A percentile compares a stretch with the other conserved stretches of the same genome.
Conservation (phyloP, 2,329 filamentous ascomycete species). For the Dactylellina haptotyla region DNA sequence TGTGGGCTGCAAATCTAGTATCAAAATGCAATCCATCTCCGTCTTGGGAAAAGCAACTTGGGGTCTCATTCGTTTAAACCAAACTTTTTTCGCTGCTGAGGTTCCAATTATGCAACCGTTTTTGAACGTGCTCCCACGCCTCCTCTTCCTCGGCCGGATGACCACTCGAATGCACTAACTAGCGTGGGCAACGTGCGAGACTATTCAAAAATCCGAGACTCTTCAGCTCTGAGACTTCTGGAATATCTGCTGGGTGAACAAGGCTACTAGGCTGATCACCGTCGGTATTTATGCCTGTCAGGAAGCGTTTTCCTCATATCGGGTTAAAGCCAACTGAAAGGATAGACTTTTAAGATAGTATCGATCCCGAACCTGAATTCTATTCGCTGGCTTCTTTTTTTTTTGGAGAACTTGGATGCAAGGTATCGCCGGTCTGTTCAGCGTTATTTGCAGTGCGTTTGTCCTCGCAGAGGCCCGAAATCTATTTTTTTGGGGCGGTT, state of each 20-base stretch:
- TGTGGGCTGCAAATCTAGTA: neutral
- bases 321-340: neutral
- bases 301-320: too few relatives aligned
- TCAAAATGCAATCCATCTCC: conserved; percentile 7
- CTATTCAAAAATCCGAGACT: neutral
- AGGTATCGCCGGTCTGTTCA: too few relatives aligned
- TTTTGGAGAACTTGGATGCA: too few relatives aligned
- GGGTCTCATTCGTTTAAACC: neutral
- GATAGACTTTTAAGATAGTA: neutral
- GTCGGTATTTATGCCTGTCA: too few relatives aligned
- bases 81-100: neutral
- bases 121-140: conserved; percentile 11
- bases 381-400: neutral
- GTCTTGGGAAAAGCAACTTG: conserved; percentile 25
- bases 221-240: too few relatives aligned
- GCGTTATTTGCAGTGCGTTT: too few relatives aligned
- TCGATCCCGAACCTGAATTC: too few relatives aligned
- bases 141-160: neutral
- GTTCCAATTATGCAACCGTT: conserved; percentile 20
- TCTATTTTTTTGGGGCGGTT: neutral
- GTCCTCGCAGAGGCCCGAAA: conserved; percentile 9
- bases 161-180: neutral
- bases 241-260: too few relatives aligned
- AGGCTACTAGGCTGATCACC: neutral
- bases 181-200: neutral